These are phyloP conservation scores for Blumeria hordei DNA, from an alignment of 2,329 filamentous ascomycete species.

Conservation along the genomic window DNA sequence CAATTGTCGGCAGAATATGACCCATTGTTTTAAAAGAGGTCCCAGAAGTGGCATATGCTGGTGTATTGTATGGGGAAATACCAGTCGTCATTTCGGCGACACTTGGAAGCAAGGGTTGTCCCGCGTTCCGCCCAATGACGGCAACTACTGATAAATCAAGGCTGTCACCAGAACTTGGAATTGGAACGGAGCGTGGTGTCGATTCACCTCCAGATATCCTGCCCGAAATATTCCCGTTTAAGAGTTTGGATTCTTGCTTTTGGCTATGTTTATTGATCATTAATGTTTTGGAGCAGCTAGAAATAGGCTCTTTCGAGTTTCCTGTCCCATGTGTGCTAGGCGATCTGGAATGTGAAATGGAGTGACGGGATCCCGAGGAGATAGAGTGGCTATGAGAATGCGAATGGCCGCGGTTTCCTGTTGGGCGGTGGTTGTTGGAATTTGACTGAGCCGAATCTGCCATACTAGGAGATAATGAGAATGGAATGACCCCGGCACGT, in stretches of 20 bases:
- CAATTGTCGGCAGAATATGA: slow-evolving; percentile 15
- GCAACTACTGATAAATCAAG: slow-evolving; percentile 13
- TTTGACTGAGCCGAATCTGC: slow-evolving; percentile 19
- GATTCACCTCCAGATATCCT: slow-evolving; percentile 14
- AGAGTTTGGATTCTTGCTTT: background rate
- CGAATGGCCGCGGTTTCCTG: slow-evolving; percentile 14
- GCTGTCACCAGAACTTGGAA: slow-evolving; percentile 17
- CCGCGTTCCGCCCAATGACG: slow-evolving; percentile 9
- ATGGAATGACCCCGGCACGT: slow-evolving; percentile 71
- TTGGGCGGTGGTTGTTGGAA: slow-evolving; percentile 19
- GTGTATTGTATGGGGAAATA: slow-evolving; percentile 34
- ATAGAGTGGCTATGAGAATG: slow-evolving; percentile 6
- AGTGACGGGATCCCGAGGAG: background rate
- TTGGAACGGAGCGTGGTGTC: slow-evolving; percentile 15
- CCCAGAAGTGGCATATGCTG: slow-evolving; percentile 23
- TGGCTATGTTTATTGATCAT: background rate
- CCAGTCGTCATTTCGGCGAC: slow-evolving; percentile 40
- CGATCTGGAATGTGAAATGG: background rate
- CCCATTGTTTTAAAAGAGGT: slow-evolving; percentile 19
- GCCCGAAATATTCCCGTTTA: slow-evolving; percentile 2
- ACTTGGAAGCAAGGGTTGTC: slow-evolving; percentile 25
- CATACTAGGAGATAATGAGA: slow-evolving; percentile 39
- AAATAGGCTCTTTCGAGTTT: background rate
- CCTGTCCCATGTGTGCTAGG: background rate
- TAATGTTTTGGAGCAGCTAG: no score